Evolutionary conservation across 306 rosid species (phyloP), one percentile per base, ranked within the genome.

Genomic region (Prunus campanulata): DNA sequence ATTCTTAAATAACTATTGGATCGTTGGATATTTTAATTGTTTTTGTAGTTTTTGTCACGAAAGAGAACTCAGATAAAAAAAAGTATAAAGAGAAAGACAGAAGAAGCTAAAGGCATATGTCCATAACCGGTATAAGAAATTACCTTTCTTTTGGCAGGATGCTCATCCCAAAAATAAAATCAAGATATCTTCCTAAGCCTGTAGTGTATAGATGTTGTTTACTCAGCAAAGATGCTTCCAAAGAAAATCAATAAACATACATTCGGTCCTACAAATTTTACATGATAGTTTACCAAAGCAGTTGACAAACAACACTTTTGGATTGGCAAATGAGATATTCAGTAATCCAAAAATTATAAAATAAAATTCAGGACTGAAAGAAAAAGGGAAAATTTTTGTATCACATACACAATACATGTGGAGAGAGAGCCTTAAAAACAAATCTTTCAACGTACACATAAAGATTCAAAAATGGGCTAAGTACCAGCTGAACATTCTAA

Each of bases 401-500:
- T 11, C 14, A 60, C 25, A 55, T 22, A n/a, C 61, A 55, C 25
- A 55, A 11, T 9, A 55, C 25, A n/a, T 2, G 11, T 55, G 27
- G 27, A 55, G 12, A 8, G 27, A 55, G 27, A 55, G 55, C 3
- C 19, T 56, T 13, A 56, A 20, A 55, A 20, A 56, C 2, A 0
- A 56, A 56, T 56, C 2, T 35, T 35, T 3, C 7, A 5, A 35
- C 42, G 25, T 13, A 14, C 66, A 60, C 35, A 13, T 24, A 60
- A 69, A 97, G 80, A 77, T 91, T 93, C 63, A 84, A 93, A 42
- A 90, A 86, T 14, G 90, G 97, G 80, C 90, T 90, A 5, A 91
- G 87, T 47, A 78, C 76, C 71, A 88, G 82, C 89, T 93, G 84
- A 75, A 72, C 20, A 47, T 25, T 4, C 12, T 25, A 60, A 12